Base-by-base conservation (phyloP, 192 early-diverging fungal species). In the Haplosporangium gracile region DNA sequence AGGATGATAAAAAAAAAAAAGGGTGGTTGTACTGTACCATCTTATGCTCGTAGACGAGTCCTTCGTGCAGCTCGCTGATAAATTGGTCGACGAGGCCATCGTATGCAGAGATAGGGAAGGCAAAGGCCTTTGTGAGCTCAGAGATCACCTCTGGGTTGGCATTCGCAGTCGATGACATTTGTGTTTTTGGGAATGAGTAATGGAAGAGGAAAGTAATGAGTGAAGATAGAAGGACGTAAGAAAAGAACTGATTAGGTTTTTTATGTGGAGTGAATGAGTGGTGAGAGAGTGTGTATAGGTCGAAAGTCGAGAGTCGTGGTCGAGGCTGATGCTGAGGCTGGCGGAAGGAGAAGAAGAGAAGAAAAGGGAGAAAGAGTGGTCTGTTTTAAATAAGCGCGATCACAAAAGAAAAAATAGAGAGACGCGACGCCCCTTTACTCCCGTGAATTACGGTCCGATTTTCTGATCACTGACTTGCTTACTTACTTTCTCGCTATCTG, bases 11-110 rank as follows among this genome's bases (percentile, higher is more conserved):
- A 32, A 70, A 43, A 42, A 51, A 49, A 16, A 49, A 49, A 22
- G 29, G 42, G 3, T 26, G 0, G 0, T 6, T 75, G 20, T 51
- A 51, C n/a, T 24, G 24, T 80, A 85, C 83, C 84, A 86, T 86
- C 11, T 11, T 20, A 9, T 74, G 55, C 24, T 86, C 79, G 34
- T 70, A 26, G 4, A 22, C 2, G 8, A 86, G 79, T 40, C 84
- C 84, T 24, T 86, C 79, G 22, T 75, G 39, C 15, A 86, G 74
- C 49, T 86, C 84, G 1, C 36, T 68, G 40, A 79, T 86, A 45
- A 86, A 86, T 32, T 86, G 84, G 5, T 79, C 76, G 20, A 86
- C 84, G 13, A 86, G 72, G 47, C 13, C 79, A 22, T 78, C 84
- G 47, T 81, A 81, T 9, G 84, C 79, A 57, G 78, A 72, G 69